Base-by-base conservation (phyloP, 1,284 basidiomycete species). In the Bondarzewia mesenterica region DNA sequence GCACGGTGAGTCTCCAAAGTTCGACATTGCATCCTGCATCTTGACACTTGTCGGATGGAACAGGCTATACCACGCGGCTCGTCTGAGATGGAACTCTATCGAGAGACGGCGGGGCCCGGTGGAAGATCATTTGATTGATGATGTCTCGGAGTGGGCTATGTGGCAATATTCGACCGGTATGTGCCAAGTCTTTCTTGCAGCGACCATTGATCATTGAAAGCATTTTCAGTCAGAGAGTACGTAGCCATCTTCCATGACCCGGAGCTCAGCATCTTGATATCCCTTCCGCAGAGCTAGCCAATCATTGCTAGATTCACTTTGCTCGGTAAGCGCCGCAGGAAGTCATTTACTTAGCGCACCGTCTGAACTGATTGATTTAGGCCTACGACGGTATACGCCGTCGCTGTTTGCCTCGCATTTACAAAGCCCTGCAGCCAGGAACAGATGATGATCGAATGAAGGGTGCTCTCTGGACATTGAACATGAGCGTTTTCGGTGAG, bases 401-500 rank as follows among this genome's bases (percentile, higher is more conserved):
- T 45, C 79, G 73, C 41, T 84, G 80, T 58, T 65, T 85, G 58
- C 77, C 88, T 2, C 66, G 73, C 38, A 67, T 93, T 2, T 83
- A 91, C 57, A 71, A 79, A 29, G 80, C 85, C 0, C 69, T 95
- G 41, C 73, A 80, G 47, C 80, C 84, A 3, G 88, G 85, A 2
- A 77, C 75, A 20, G 88, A 91, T 38, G 89, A 92, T 57, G 90
- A 94, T 63, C 76, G 85, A 39, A 91, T 93, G 81, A 96, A 97
- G 69, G 91, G 91, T 14, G 92, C 93, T 0, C 67, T 97, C 8
- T 93, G 91, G 76, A 85, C 90, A 4, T 67, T 97, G 23, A 85
- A 85, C 55, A 70, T 73, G 23, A 72, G 80, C 14, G 71, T 72
- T 5, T 82, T 88, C 52, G 79, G 80, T 64, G 56, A 50, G 66